These are phyloP conservation scores for Paspalum notatum DNA, from an alignment of 176 grass and related monocot species.

Conservation along the genomic window DNA sequence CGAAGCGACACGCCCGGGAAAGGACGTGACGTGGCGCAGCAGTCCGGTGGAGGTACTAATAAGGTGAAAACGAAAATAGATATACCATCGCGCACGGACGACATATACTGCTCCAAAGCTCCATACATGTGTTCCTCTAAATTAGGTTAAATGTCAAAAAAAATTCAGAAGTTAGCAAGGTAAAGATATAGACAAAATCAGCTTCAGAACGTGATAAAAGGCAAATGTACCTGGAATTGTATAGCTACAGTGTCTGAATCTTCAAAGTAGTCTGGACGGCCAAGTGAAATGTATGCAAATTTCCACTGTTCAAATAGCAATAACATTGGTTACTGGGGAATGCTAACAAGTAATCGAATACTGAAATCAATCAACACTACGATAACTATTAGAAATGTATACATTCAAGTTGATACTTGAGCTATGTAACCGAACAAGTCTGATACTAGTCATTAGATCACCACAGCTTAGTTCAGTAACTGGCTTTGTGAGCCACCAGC, in stretches of 20 bases:
- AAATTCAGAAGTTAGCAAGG: conserved; percentile 29
- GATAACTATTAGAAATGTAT: conserved; percentile 11
- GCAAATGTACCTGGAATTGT: conserved; percentile 70
- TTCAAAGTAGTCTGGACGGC: conserved; percentile 81
- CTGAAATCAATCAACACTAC: conserved; percentile 16
- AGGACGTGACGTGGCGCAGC: no score
- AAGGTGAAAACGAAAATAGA: no score
- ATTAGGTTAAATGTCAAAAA: conserved; percentile 30
- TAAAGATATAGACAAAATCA: conserved; percentile 12
- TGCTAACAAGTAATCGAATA: conserved; percentile 23
- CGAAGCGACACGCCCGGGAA: no score
- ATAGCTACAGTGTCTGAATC: conserved; percentile 79
- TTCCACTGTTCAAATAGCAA: conserved; percentile 67
- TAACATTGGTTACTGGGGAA: not conserved
- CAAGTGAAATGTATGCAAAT: conserved; percentile 89
- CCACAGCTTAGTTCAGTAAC: not conserved
- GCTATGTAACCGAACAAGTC: not conserved
- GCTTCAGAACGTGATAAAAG: not conserved
- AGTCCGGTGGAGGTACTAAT: no score
- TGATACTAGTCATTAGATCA: not conserved
- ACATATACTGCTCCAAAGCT: conserved; percentile 98
- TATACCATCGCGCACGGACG: conserved; percentile 11
- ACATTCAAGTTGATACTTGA: conserved; percentile 22
- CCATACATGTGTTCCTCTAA: conserved; percentile 89
- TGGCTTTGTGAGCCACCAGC: not conserved